Evolutionary conservation across 169 alveolate species (phyloP).

Genomic region (Cryptosporidium viatorum): DNA sequence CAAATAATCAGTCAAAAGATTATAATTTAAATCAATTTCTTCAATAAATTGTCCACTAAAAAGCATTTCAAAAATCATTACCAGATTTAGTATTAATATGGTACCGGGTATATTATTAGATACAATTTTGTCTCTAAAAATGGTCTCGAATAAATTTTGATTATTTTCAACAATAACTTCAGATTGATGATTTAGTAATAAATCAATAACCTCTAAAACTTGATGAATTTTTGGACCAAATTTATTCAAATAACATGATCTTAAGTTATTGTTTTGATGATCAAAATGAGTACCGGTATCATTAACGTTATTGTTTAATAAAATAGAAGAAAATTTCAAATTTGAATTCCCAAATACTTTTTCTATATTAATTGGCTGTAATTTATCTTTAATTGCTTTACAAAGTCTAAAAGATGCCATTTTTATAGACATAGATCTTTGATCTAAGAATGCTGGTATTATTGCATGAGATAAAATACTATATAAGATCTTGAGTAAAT

Average conservation of each 20-base stretch:
- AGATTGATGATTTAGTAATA: conserved; percentile 9
- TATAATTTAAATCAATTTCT: background rate
- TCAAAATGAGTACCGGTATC: background rate
- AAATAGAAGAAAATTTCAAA: background rate
- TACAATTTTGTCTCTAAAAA: background rate
- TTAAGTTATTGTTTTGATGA: background rate
- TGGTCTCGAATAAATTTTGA: background rate
- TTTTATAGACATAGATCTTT: conserved; percentile 12
- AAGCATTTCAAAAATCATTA: background rate
- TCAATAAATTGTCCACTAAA: background rate
- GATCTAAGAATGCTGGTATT: conserved; percentile 11
- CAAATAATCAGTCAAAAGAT: background rate
- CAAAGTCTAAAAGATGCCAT: conserved; percentile 60
- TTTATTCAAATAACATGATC: background rate
- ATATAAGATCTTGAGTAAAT: background rate
- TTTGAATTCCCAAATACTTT: background rate
- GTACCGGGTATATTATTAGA: background rate
- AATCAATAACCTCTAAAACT: background rate
- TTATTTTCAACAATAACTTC: conserved; percentile 2
- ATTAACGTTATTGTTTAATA: background rate
- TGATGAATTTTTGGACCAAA: background rate
- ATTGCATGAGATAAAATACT: background rate
- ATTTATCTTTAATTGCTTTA: conserved; percentile 22
- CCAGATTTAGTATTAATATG: conserved; percentile 9
- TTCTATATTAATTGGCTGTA: background rate